Base-by-base conservation (phyloP, 371 early-diverging fungal species). In the Rhizopus delemar region DNA sequence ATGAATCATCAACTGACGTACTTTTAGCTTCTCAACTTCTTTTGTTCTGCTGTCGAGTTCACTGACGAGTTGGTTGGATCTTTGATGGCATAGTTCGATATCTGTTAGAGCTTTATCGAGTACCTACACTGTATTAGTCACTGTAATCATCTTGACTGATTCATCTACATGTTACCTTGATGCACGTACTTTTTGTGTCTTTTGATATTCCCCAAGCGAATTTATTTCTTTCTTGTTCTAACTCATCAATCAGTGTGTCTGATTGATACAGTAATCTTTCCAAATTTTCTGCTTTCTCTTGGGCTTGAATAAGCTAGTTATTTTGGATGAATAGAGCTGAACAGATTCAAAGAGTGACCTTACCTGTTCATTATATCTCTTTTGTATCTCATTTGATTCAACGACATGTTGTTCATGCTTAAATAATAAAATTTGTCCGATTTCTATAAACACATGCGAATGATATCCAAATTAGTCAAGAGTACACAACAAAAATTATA, bases 381-480 rank as follows among this genome's bases (percentile, higher is more conserved):
- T 41, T 39, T 65, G 69, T 12, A 63, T 38, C 36, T 71, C 60
- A 29, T 60, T 69, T 5, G 76, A 61, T 48, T 76, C 74, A 9
- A 53, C 32, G 1, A 72, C 68, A 56, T 57, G 66, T 11, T 63
- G 53, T 51, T 79, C 79, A 68, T 79, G 76, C 55, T 75, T 75
- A 16, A 72, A 57, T 36, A 79, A 56, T 32, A 79, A 56, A 49
- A 73, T 69, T 56, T 79, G 80, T 32, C 80, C 80, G 48, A 79
- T 79, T 56, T 74, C 80, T 68, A 50, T 22, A 22, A 22, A 22
- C 22, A 22, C 22, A 22, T 22, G 22, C 22, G 22, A 22, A 22
- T 22, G 22, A 22, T 22, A 33, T 22, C 11, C 33, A 29, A 43
- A n/a, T 5, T 13, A 43, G n/a, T 13, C 8, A 43, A 57, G 28